Evolutionary conservation across 2,329 filamentous ascomycete genomes (phyloP).

Genomic region (Nothopassalora personata): DNA sequence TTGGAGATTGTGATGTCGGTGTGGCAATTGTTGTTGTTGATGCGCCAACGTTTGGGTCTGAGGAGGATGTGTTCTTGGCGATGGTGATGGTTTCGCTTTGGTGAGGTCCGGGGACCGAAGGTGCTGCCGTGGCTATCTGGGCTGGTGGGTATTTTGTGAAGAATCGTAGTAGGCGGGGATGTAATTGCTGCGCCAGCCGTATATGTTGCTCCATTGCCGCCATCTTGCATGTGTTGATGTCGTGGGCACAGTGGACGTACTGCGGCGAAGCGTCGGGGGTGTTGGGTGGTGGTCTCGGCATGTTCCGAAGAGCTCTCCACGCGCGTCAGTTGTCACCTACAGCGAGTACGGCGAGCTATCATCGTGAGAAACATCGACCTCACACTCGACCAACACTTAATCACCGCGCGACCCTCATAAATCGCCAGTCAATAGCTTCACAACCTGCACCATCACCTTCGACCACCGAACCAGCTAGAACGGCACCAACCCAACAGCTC

Average conservation of each 20-base stretch:
- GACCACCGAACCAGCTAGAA: background rate
- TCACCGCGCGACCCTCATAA: background rate
- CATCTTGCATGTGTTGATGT: slow-evolving; percentile 4
- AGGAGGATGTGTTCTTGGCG: slow-evolving; percentile 35
- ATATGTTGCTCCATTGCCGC: slow-evolving; percentile 33
- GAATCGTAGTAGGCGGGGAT: slow-evolving; percentile 74
- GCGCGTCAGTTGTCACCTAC: background rate
- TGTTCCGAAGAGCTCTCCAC: slow-evolving; percentile 6
- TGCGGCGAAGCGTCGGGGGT: background rate
- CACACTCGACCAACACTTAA: background rate
- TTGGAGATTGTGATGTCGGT: slow-evolving; percentile 21
- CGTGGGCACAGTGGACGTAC: background rate
- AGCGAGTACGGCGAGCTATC: background rate
- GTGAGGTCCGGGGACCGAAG: slow-evolving; percentile 23
- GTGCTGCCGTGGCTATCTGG: slow-evolving; percentile 20
- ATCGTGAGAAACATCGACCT: background rate
- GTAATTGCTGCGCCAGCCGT: slow-evolving; percentile 66
- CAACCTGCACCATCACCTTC: background rate
- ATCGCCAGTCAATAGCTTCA: background rate
- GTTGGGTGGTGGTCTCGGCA: background rate
- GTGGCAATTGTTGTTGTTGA: slow-evolving; percentile 30
- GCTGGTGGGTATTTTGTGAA: slow-evolving; percentile 81
- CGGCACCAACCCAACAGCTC: background rate
- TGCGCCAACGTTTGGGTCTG: slow-evolving; percentile 36
- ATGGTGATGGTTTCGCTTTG: slow-evolving; percentile 40